These are phyloP conservation scores for Gonium pectorale DNA, from an alignment of 139 green algal species.

Conservation along the genomic window DNA sequence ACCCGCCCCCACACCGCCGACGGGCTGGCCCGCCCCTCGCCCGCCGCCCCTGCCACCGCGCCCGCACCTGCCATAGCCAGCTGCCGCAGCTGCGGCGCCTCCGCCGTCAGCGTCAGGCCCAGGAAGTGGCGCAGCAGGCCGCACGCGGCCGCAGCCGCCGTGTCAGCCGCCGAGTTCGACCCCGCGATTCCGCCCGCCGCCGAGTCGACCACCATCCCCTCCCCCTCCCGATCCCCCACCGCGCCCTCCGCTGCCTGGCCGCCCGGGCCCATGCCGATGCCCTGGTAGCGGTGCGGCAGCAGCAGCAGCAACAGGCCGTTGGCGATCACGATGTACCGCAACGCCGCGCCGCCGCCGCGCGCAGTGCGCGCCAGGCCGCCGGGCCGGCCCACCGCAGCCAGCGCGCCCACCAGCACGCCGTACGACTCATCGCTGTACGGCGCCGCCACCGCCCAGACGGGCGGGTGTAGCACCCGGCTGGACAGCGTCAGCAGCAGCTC, in stretches of 20 bases:
- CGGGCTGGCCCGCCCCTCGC: not conserved
- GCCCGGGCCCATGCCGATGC: not conserved
- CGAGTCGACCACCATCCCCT: not conserved
- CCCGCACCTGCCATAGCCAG: slow-evolving; percentile 48
- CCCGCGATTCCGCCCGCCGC: not conserved
- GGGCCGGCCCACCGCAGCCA: slow-evolving; percentile 23
- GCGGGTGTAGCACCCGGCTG: slow-evolving; percentile 62
- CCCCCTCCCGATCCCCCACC: not conserved
- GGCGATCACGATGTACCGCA: slow-evolving; percentile 72
- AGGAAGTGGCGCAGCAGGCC: slow-evolving; percentile 48
- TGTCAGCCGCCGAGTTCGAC: not conserved
- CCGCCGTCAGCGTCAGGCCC: slow-evolving; percentile 45
- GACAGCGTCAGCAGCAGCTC: slow-evolving; percentile 50
- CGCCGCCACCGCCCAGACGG: not conserved
- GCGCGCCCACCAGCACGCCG: not conserved
- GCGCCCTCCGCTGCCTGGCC: not conserved
- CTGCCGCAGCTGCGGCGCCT: slow-evolving; percentile 65
- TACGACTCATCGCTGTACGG: slow-evolving; percentile 5
- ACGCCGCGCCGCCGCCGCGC: slow-evolving; percentile 39
- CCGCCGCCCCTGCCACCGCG: not conserved
- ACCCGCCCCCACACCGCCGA: not conserved
- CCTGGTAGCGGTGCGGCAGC: slow-evolving; percentile 46
- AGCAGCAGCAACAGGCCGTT: slow-evolving; percentile 72
- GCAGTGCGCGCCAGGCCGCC: slow-evolving; percentile 2
- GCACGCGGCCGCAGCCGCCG: not conserved